Evolutionary conservation across 2,329 filamentous ascomycete genomes (phyloP).

Genomic region (Aureobasidium namibiae): DNA sequence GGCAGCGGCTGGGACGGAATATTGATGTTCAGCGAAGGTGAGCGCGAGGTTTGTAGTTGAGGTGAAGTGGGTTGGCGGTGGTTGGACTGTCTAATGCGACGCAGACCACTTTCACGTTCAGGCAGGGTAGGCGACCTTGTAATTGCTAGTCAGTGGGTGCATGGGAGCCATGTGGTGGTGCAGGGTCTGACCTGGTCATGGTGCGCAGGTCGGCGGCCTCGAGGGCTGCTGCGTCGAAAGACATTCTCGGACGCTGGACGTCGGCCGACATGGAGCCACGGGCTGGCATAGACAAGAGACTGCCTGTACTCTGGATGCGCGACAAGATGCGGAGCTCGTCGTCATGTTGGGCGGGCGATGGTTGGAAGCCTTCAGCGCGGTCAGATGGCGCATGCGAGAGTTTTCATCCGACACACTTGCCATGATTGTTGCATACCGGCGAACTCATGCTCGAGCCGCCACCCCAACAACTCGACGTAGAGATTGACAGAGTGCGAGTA

Average conservation of each 20-base stretch:
- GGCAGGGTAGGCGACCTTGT: constrained; percentile 9
- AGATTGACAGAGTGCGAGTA: not conserved
- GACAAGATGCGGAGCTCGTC: not conserved
- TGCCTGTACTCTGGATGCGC: constrained; percentile 9
- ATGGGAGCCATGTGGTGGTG: not conserved
- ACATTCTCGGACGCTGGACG: constrained; percentile 2
- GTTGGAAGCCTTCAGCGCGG: not conserved
- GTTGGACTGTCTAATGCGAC: constrained; percentile 84
- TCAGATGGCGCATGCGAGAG: not conserved
- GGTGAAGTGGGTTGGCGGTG: constrained; percentile 58
- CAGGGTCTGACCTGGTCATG: constrained; percentile 4
- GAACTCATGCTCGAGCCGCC: constrained; percentile 13
- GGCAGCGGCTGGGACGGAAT: constrained; percentile 47
- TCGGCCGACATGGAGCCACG: constrained; percentile 2
- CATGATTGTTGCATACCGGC: constrained; percentile 9
- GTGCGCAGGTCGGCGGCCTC: constrained; percentile 6
- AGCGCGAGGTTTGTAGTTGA: constrained; percentile 45
- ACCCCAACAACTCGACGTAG: not conserved
- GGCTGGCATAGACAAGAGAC: not conserved
- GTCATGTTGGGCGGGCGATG: constrained; percentile 10
- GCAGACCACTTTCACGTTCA: constrained; percentile 53
- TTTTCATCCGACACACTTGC: constrained; percentile 4
- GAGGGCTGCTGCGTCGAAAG: constrained; percentile 7
- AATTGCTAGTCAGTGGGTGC: not conserved
- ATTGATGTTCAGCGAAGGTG: constrained; percentile 63